Evolutionary conservation across 1,284 basidiomycete genomes (phyloP), one percentile per base, ranked within the genome.

Genomic region (Sporisorium graminicola): DNA sequence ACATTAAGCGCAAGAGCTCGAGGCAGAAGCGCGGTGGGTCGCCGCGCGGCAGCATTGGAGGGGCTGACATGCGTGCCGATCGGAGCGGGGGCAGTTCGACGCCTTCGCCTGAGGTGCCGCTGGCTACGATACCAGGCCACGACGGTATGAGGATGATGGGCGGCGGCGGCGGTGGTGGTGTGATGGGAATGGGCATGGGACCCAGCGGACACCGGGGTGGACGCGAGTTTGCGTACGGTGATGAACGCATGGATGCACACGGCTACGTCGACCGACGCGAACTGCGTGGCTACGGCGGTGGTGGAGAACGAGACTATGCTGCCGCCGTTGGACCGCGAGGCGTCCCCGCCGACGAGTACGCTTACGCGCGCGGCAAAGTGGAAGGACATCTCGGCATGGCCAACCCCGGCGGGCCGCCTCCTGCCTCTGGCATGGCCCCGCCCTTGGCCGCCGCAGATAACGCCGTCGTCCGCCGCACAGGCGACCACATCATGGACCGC

Each of bases 1-100:
- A 81, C 16, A 83, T 83, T 66, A 83, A 83, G 72, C 66, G 81
- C 16, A 83, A 82, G 71, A 74, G 70, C 26, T 80, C 80, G 16
- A 46, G 81, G 49, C 80, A 79, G 50, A 78, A 81, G 65, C 55
- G 76, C 7, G 61, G 64, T 7, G 77, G 69, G 1, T 69, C 65
- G 24, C 69, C 70, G 20, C 40, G 64, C 0, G 77, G 68, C 12
- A 77, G 74, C 42, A 50, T 77, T 13, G 60, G 67, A 10, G 72
- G 67, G 14, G 62, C 62, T 1, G 75, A 66, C 35, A 12, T 74
- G 58, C 58, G 67, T 10, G 71, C 67, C 3, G 76, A 71, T 46
- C 53, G 67, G 27, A 78, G 77, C 47, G 69, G 65, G 3, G 77
- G 74, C 14, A 77, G 74, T 42, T 58, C 65, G 26, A 77, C 77